Evolutionary conservation across 2,329 filamentous ascomycete species (phyloP).

Genomic region (Cercospora sp.): DNA sequence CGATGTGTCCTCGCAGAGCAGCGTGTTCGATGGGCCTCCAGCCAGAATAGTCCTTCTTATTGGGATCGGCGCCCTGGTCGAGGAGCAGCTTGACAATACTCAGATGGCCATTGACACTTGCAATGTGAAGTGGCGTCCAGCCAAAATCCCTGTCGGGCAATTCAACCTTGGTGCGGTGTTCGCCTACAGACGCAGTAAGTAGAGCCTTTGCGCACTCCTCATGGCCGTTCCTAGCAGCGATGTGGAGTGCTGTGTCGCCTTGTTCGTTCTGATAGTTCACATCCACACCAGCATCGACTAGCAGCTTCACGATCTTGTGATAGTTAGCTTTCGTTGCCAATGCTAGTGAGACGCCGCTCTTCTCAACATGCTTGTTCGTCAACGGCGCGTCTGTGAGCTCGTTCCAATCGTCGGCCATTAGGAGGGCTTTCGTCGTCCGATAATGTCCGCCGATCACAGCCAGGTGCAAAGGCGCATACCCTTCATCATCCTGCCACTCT

Average conservation of each 20-base stretch:
- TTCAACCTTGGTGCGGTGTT: constrained; percentile 75
- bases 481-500: constrained; percentile 90
- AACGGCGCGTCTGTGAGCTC: constrained; percentile 49
- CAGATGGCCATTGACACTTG: constrained; percentile 83
- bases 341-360: constrained; percentile 83
- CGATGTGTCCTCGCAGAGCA: constrained; percentile 81
- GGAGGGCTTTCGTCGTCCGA: constrained; percentile 75
- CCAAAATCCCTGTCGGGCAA: constrained; percentile 79
- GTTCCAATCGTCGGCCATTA: constrained; percentile 60
- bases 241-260: constrained; percentile 87
- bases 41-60: constrained; percentile 77
- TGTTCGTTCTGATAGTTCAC: constrained; percentile 90
- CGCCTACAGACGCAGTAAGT: constrained; percentile 62
- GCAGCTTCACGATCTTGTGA: constrained; percentile 76
- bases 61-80: constrained; percentile 73
- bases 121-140: constrained; percentile 95
- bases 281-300: constrained; percentile 87
- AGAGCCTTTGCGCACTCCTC: constrained; percentile 76
- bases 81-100: constrained; percentile 75
- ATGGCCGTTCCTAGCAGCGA: constrained; percentile 87
- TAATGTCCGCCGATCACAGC: constrained; percentile 90
- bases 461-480: constrained; percentile 86
- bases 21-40: constrained; percentile 96
- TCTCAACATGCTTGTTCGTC: constrained; percentile 68
- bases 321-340: constrained; percentile 89